Evolutionary conservation across 2,329 filamentous ascomycete genomes (phyloP).

Genomic region (Cladosporium sp.): DNA sequence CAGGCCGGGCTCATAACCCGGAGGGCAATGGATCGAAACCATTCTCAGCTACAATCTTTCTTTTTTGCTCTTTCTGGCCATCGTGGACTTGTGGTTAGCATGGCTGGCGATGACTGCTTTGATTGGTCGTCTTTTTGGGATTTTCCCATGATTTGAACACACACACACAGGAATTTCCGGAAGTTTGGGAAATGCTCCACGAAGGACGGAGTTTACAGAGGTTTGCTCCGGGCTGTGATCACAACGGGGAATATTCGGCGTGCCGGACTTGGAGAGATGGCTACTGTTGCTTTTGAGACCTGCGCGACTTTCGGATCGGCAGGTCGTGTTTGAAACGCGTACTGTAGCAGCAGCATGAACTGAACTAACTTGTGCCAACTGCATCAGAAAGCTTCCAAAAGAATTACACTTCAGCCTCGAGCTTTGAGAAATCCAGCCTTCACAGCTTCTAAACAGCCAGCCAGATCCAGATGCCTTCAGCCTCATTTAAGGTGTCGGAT

Average conservation of each 20-base stretch:
- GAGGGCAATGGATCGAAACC: slow-evolving; percentile 10
- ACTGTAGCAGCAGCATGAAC: too few relatives aligned
- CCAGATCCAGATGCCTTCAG: not conserved
- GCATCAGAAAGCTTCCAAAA: too few relatives aligned
- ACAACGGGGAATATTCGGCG: not conserved
- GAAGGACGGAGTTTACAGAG: not conserved
- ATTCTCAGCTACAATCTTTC: not conserved
- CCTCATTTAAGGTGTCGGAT: not conserved
- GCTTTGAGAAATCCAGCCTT: not conserved
- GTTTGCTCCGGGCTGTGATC: not conserved
- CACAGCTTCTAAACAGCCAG: not conserved
- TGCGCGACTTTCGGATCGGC: not conserved
- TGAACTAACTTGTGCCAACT: too few relatives aligned
- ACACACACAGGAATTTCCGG: too few relatives aligned
- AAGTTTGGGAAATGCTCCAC: too few relatives aligned
- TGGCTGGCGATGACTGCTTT: not conserved
- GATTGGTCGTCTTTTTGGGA: not conserved
- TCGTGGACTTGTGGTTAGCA: too few relatives aligned
- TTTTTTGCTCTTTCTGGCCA: not conserved
- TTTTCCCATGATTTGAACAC: not conserved
- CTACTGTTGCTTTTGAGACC: not conserved
- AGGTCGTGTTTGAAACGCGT: too few relatives aligned
- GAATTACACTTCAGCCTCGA: not conserved
- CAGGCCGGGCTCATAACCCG: slow-evolving; percentile 8
- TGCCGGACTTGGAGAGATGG: too few relatives aligned